Percentiles rank a stretch among this genome's conserved stretches.
Conservation (phyloP, 768 basidiomycete species). For the Naematelia aurantialba region DNA sequence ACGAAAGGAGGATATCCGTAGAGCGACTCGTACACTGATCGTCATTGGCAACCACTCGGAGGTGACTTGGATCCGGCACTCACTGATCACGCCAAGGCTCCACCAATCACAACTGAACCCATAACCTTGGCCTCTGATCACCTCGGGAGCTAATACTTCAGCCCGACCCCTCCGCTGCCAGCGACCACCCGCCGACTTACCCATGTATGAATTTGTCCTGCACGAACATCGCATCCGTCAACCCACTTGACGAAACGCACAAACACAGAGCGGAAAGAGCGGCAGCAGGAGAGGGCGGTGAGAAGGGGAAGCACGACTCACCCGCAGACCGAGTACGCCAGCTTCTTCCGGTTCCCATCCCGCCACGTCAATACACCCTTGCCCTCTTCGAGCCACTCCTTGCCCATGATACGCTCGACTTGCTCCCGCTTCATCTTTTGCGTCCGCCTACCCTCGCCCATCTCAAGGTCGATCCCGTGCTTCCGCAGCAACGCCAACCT, state of each 20-base stretch:
- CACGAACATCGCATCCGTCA: too few species aligned
- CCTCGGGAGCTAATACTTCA: conserved; percentile 47
- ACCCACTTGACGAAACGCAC: too few species aligned
- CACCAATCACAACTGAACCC: conserved; percentile 97
- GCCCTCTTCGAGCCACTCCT: conserved; percentile 64
- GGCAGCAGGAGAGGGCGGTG: too few species aligned
- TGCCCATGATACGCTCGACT: conserved; percentile 72
- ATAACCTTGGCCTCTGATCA: conserved; percentile 62
- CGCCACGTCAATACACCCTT: conserved; percentile 88
- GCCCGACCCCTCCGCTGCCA: conserved; percentile 53
- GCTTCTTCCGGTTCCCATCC: conserved; percentile 86
- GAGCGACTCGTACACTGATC: conserved; percentile 75
- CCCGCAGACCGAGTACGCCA: conserved; percentile 54
- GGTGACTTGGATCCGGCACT: neutral
- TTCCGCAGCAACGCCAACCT: conserved; percentile 80
- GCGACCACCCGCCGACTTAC: conserved; percentile 69
- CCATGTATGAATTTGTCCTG: conserved; percentile 51
- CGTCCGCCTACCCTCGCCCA: conserved; percentile 64
- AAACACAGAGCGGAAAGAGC: too few species aligned
- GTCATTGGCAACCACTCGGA: neutral
- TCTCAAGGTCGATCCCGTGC: conserved; percentile 88
- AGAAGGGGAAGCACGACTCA: too few species aligned
- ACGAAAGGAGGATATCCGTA: conserved; percentile 96
- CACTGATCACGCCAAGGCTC: conserved; percentile 87
- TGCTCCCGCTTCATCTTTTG: conserved; percentile 76